Base-by-base conservation (phyloP, 2,329 filamentous ascomycete genomes). In the Tolypocladium inflatum region DNA sequence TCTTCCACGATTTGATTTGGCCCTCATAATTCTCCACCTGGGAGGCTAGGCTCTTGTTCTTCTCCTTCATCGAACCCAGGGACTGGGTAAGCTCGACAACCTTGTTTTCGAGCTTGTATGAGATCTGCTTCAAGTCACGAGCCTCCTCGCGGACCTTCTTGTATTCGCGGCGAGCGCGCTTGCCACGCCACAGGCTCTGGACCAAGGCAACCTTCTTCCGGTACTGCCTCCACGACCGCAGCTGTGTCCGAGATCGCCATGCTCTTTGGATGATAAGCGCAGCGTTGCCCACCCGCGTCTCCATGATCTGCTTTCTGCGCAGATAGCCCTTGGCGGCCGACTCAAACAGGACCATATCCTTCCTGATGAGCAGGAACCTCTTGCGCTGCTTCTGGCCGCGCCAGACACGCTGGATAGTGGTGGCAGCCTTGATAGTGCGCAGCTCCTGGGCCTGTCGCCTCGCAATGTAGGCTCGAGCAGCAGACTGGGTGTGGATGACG, bases 31-130 rank as follows among this genome's bases (percentile, higher is more conserved):
- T 97, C 74, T 97, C 91, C 54, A 99, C 88, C 73, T 97, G 92
- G 41, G 84, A 87, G 65, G 89, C 80, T 61, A 99, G 81, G 59
- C 84, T 83, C 80, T 96, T 97, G 83, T 99, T 99, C 76, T 96
- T 90, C 62, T 87, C 84, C 78, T 96, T 96, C 82, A 96, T 88
- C 11, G 91, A 87, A 64, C 94, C 92, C 66, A 99, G 76, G 55
- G 88, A 90, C 73, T 99, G 94, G 1, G 94, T 99, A 68, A 99
- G 83, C 77, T 99, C 94, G 62, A 99, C 91, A 62, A 99, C 94
- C 85, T 99, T 99, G 82, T 99, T 97, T 74, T 99, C 94, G 67
- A 99, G 80, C 80, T 96, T 97, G 81, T 99, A 99, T 2, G 94
- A 97, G 66, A 99, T 99, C 75, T 97, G 93, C 81, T 97, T 97